These are phyloP conservation scores for Yamadazyma paraphyllophila DNA, from an alignment of 805 yeast species.

Conservation along the genomic window DNA sequence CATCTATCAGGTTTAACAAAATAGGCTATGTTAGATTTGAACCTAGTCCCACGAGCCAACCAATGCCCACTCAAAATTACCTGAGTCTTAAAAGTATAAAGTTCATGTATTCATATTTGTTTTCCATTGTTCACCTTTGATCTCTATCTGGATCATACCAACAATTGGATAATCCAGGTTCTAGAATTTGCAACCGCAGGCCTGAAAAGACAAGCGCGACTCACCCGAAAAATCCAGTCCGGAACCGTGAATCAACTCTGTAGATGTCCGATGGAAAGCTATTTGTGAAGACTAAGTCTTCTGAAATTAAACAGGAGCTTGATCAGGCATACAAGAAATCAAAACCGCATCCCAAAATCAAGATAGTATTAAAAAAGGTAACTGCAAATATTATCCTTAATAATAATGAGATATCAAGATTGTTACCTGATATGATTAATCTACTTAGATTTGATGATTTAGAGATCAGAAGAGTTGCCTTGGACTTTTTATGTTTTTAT, in stretches of 20 bases:
- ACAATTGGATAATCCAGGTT: too few species aligned
- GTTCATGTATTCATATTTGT: too few species aligned
- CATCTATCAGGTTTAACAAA: too few species aligned
- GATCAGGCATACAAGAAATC: slow-evolving; percentile 43
- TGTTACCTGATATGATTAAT: slow-evolving; percentile 62
- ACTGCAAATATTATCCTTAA: slow-evolving; percentile 83
- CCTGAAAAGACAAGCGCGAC: not conserved
- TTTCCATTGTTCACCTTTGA: too few species aligned
- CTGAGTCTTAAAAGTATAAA: too few species aligned
- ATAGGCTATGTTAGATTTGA: too few species aligned
- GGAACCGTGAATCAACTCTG: not conserved
- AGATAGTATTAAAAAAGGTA: slow-evolving; percentile 57
- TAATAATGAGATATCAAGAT: slow-evolving; percentile 66
- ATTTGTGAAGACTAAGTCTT: slow-evolving; percentile 37
- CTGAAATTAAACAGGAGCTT: slow-evolving; percentile 40
- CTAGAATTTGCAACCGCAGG: too few species aligned
- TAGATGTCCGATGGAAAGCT: slow-evolving; percentile 39
- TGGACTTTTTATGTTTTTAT: slow-evolving; percentile 61
- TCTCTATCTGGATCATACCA: too few species aligned
- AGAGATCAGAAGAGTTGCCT: slow-evolving; percentile 70
- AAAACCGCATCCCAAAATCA: slow-evolving; percentile 37
- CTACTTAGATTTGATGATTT: slow-evolving; percentile 57
- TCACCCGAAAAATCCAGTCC: not conserved
- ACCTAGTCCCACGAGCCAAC: too few species aligned
- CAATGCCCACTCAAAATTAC: too few species aligned